These are phyloP conservation scores for Lasiosphaeria hispida DNA, from an alignment of 495 filamentous ascomycete genomes.

Conservation along the genomic window DNA sequence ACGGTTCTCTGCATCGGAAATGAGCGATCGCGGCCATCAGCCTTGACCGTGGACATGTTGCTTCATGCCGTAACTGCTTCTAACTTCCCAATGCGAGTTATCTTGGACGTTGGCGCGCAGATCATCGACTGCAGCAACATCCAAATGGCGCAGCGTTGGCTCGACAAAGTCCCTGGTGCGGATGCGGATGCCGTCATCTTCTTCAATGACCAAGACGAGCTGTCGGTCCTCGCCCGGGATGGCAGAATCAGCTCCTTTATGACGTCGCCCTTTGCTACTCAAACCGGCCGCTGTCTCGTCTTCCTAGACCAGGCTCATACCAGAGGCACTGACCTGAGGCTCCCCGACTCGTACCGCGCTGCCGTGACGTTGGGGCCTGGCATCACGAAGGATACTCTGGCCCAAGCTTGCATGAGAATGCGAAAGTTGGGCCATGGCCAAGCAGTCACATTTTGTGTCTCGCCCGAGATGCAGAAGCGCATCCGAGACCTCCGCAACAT, in stretches of 20 bases:
- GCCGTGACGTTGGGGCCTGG: slow-evolving; percentile 67
- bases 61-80: slow-evolving; percentile 44
- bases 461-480: slow-evolving; percentile 50
- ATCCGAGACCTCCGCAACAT: slow-evolving; percentile 31
- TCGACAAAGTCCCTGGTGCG: no score
- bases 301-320: slow-evolving; percentile 78
- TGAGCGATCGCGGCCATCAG: slow-evolving; percentile 6
- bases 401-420: slow-evolving; percentile 75
- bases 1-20: slow-evolving; percentile 17
- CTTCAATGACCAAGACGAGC: no score
- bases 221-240: no score
- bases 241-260: no score
- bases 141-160: no score
- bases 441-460: slow-evolving; percentile 58
- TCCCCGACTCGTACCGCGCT: slow-evolving; percentile 59
- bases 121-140: no score
- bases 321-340: slow-evolving; percentile 67
- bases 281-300: slow-evolving; percentile 62
- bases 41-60: slow-evolving; percentile 35
- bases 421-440: slow-evolving; percentile 60
- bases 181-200: slow-evolving; percentile 26
- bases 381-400: slow-evolving; percentile 67
- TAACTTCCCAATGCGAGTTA: slow-evolving; percentile 49
- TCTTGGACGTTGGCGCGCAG: slow-evolving; percentile 71
- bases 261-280: slow-evolving; percentile 42